Percentiles rank a stretch among this genome's conserved stretches.
Evolutionary conservation across 768 basidiomycete species (phyloP).

Genomic region (Boletales sp.): DNA sequence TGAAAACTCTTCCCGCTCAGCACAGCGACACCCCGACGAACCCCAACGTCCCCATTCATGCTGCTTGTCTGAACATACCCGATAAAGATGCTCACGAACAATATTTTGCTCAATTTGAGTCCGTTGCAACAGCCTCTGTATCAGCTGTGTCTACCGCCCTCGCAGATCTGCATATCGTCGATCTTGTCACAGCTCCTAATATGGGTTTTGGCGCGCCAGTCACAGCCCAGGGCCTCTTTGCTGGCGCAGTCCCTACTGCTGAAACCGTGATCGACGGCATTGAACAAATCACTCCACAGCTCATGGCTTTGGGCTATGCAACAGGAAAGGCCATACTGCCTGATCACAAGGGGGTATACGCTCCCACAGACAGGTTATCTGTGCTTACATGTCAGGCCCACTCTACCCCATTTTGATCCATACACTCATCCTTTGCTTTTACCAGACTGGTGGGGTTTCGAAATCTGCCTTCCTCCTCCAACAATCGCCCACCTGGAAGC

Average conservation of each 20-base stretch:
- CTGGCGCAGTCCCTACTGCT: conserved; percentile 74
- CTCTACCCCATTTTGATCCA: neutral
- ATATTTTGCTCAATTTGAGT: conserved; percentile 54
- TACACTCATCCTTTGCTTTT: conserved; percentile 5
- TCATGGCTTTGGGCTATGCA: conserved; percentile 76
- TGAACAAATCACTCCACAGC: conserved; percentile 67
- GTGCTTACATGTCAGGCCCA: conserved; percentile 68
- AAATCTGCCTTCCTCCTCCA: conserved; percentile 70
- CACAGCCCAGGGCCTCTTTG: conserved; percentile 61
- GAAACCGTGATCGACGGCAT: conserved; percentile 68
- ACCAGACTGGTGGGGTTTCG: conserved; percentile 89
- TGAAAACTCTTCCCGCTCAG: conserved; percentile 52
- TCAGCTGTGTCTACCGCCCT: conserved; percentile 49
- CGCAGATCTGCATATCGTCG: conserved; percentile 57
- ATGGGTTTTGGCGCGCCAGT: conserved; percentile 74
- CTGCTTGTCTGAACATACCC: conserved; percentile 63
- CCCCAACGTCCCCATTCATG: conserved; percentile 58
- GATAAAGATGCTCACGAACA: conserved; percentile 60
- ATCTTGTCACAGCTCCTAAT: conserved; percentile 56
- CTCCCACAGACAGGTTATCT: conserved; percentile 74
- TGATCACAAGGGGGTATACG: conserved; percentile 66
- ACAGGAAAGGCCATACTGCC: conserved; percentile 62
- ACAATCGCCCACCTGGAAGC: conserved; percentile 59
- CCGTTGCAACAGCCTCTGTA: conserved; percentile 47
- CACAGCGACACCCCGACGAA: conserved; percentile 7